Percentiles rank a stretch among this genome's conserved stretches.
Evolutionary conservation across 2,329 filamentous ascomycete species (phyloP).

Genomic region (Scolecobasidium constrictum): DNA sequence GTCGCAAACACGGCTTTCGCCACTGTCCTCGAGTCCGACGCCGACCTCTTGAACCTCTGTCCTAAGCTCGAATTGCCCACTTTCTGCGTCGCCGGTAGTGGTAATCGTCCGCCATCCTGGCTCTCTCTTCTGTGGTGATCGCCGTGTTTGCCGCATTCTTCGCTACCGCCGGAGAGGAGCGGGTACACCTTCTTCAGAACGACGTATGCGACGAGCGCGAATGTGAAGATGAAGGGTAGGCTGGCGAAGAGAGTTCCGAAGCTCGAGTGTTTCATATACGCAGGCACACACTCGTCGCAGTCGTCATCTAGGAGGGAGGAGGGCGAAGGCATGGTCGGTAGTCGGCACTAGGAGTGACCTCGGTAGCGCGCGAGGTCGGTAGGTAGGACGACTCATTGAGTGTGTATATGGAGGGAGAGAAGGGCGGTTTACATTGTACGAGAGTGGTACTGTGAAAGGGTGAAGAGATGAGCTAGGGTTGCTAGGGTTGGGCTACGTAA

Average conservation of each 20-base stretch:
- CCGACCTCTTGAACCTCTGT: slow-evolving; percentile 2
- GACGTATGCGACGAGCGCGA: slow-evolving; percentile 49
- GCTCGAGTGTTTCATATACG: slow-evolving; percentile 29
- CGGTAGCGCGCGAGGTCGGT: neutral
- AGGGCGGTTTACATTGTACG: neutral
- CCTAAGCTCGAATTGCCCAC: neutral
- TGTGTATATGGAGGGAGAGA: too few relatives aligned
- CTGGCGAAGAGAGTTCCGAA: slow-evolving; percentile 48
- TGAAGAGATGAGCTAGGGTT: neutral
- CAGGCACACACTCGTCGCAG: slow-evolving; percentile 50
- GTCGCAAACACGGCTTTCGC: slow-evolving; percentile 51
- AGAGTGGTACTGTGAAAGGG: neutral
- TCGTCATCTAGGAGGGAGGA: slow-evolving; percentile 27
- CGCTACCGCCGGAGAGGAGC: slow-evolving; percentile 49
- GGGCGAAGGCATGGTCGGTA: neutral
- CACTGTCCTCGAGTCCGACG: slow-evolving; percentile 39
- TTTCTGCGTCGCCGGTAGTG: slow-evolving; percentile 11
- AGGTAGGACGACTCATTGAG: too few relatives aligned
- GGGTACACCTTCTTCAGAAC: slow-evolving; percentile 63
- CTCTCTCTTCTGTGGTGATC: slow-evolving; percentile 4
- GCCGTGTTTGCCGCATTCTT: slow-evolving; percentile 30
- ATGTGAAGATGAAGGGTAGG: slow-evolving; percentile 60
- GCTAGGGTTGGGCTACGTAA: neutral
- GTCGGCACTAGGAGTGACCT: neutral
- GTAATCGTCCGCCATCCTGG: slow-evolving; percentile 12